Base-by-base conservation (phyloP, 352 stramenopile species). In the Phytophthora meadii region DNA sequence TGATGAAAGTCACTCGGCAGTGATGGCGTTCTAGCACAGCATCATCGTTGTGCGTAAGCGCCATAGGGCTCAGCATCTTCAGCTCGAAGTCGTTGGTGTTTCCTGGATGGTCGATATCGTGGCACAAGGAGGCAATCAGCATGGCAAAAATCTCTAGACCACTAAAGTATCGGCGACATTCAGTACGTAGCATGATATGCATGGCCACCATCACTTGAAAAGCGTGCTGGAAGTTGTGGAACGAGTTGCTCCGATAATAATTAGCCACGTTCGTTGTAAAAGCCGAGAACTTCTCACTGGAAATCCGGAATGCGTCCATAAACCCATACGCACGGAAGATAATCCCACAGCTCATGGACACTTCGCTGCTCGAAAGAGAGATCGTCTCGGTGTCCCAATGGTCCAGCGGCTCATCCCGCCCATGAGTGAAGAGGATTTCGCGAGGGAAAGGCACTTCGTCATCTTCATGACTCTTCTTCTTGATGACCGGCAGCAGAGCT, bases 81-180 rank as follows among this genome's bases (percentile, higher is more conserved):
- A 94, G 68, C 70, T 95, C 79, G 65, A 97, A 96, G 64, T 88
- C 82, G 59, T 97, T 97, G 22, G 70, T 93, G 54, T 90, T 87
- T 46, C 87, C 84, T 2, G 87, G 84, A 61, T 97, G 89, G 53
- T 93, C 87, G 39, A 95, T 83, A 65, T 96, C 88, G 61, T 96
- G 88, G 39, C 82, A 87, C 30, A 95, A 64, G 5, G 85, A 81
- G 2, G 81, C 83, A 5, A 96, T 41, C 5, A 95, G 69, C 70
- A 93, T 79, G 14, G 85, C 54, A 30, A 95, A 93, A 50, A 89
- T 89, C 54, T 93, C 79, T 27, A 93, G 39, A 5, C 72, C 71
- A 34, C 63, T 87, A 27, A 89, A 89, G 44, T 83, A 86, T 48
- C 81, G 82, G 30, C 82, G 80, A 41, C 80, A 89, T 39, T 87